Evolutionary conservation across 1,139 yeast genomes (phyloP).

Genomic region (Lodderomyces jiufengensis): DNA sequence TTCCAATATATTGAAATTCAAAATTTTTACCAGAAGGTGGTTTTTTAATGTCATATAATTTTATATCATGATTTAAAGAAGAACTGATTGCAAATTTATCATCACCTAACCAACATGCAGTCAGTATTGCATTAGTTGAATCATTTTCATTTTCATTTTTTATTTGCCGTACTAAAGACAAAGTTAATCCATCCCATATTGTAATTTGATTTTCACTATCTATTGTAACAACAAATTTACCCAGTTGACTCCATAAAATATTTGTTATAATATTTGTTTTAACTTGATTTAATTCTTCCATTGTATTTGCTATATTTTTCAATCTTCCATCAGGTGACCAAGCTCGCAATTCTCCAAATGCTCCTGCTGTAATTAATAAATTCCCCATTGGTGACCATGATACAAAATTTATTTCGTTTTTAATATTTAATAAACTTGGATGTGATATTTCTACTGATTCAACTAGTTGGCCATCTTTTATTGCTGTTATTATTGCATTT

Average conservation of each 20-base stretch:
- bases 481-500: constrained; percentile 33
- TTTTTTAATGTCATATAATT: constrained; percentile 49
- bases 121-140: constrained; percentile 22
- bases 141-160: constrained; percentile 10
- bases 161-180: constrained; percentile 30
- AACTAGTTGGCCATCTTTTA: constrained; percentile 26
- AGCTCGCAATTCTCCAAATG: constrained; percentile 61
- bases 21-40: constrained; percentile 14
- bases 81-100: constrained; percentile 64
- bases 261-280: constrained; percentile 18
- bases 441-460: constrained; percentile 36
- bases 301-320: constrained; percentile 45
- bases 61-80: constrained; percentile 52
- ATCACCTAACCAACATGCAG: constrained; percentile 69
- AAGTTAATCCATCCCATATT: constrained; percentile 38
- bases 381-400: constrained; percentile 67
- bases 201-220: constrained; percentile 32
- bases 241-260: constrained; percentile 35
- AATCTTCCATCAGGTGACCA: constrained; percentile 69
- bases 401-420: constrained; percentile 39
- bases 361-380: constrained; percentile 52
- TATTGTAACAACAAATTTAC: constrained; percentile 33
- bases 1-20: constrained; percentile 53
- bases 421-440: constrained; percentile 21
- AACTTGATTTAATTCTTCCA: constrained; percentile 11